These are phyloP conservation scores for Yamadazyma friedrichii DNA, from an alignment of 1,139 yeast genomes.

Conservation along the genomic window DNA sequence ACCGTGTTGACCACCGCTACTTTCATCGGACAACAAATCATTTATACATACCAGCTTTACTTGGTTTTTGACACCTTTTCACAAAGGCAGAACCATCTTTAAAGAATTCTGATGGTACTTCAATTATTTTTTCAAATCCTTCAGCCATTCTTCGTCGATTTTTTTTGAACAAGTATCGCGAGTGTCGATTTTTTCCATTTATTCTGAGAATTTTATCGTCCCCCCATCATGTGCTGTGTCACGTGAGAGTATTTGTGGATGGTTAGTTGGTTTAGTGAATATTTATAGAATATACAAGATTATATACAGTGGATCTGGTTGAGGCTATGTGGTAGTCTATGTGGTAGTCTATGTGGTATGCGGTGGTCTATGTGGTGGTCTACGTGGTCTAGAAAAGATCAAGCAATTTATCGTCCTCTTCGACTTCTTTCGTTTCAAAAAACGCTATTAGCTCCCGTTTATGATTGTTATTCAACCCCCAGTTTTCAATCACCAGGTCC, in stretches of 20 bases:
- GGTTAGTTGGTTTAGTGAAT: background rate
- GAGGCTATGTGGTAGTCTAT: no score
- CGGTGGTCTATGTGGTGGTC: no score
- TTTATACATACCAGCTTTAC: constrained; percentile 60
- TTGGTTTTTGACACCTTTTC: constrained; percentile 91
- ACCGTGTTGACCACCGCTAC: no score
- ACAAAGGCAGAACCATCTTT: constrained; percentile 89
- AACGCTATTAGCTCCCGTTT: background rate
- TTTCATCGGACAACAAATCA: no score
- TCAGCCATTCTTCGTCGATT: constrained; percentile 41
- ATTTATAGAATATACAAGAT: no score
- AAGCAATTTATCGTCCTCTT: constrained; percentile 33
- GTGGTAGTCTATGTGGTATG: no score
- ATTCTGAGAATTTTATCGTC: background rate
- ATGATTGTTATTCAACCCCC: constrained; percentile 9
- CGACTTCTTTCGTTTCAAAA: constrained; percentile 9
- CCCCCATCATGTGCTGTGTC: no score
- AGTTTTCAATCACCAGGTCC: constrained; percentile 11
- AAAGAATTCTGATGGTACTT: constrained; percentile 87
- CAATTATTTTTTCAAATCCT: constrained; percentile 80
- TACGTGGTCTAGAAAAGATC: constrained; percentile 24
- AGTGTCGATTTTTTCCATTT: background rate
- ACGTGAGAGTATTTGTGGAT: no score
- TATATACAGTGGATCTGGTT: no score
- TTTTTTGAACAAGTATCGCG: constrained; percentile 3